Percentiles rank a stretch among this genome's conserved stretches.
Evolutionary conservation across 1,139 yeast species (phyloP).

Genomic region (Saccharomyces hybrid): DNA sequence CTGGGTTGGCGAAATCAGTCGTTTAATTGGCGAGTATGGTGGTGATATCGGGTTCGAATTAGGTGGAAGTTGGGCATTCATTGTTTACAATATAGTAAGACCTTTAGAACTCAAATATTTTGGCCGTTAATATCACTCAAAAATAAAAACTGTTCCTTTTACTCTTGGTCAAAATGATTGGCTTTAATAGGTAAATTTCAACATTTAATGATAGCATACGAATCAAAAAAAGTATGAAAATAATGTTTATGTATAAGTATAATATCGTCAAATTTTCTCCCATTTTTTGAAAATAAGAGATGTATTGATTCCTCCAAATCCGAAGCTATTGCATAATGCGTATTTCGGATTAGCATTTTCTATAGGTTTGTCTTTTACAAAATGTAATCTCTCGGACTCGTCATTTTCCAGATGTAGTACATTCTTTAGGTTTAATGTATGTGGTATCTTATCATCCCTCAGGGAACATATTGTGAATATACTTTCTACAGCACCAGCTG

Average conservation of each 20-base stretch:
- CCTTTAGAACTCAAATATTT: conserved; percentile 61
- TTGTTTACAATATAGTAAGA: conserved; percentile 54
- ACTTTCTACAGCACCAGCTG: conserved; percentile 92
- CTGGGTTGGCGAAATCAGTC: conserved; percentile 68
- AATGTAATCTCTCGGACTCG: conserved; percentile 45
- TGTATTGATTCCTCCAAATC: conserved; percentile 95
- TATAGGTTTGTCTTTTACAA: conserved; percentile 44
- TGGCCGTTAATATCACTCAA: conserved; percentile 34
- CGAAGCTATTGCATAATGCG: conserved; percentile 86
- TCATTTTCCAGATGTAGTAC: conserved; percentile 38
- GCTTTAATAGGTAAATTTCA: not conserved
- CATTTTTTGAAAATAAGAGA: conserved; percentile 47
- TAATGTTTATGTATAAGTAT: not conserved
- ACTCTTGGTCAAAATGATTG: not conserved
- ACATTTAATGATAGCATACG: not conserved
- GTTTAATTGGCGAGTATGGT: conserved; percentile 53
- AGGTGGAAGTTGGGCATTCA: conserved; percentile 58
- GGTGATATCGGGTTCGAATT: conserved; percentile 87
- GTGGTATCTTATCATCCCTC: conserved; percentile 55
- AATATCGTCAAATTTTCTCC: conserved; percentile 3
- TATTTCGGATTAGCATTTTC: conserved; percentile 36
- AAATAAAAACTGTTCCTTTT: not conserved
- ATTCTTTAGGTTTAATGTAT: conserved; percentile 62
- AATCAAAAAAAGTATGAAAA: not conserved
- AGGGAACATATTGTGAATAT: conserved; percentile 69